Percentiles rank a stretch among this genome's conserved stretches.
phyloP scores from a whole-genome alignment of 129 eudicot genomes.

The Ambrosia trifida region DNA sequence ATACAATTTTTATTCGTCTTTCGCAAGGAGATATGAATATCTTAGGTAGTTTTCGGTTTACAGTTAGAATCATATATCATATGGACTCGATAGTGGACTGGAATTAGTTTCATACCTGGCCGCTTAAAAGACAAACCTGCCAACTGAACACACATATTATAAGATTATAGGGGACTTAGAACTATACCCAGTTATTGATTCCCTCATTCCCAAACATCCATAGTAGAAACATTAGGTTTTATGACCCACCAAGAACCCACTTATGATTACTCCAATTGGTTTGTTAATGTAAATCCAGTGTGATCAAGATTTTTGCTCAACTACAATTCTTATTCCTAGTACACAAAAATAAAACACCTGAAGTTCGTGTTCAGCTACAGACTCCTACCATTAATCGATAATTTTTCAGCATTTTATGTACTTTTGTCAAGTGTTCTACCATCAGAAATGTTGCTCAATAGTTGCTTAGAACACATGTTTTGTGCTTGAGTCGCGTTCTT shows the following conservation, averaged over 20 bases:
- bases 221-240: too few relatives aligned
- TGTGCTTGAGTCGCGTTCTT: slow-evolving; percentile 80
- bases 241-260: too few relatives aligned
- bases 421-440: slow-evolving; percentile 24
- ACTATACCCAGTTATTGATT: too few relatives aligned
- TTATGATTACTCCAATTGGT: too few relatives aligned
- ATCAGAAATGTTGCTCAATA: slow-evolving; percentile 65
- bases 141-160: too few relatives aligned
- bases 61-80: too few relatives aligned
- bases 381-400: background rate
- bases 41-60: background rate
- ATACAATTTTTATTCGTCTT: background rate
- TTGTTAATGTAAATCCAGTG: too few relatives aligned
- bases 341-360: slow-evolving; percentile 11
- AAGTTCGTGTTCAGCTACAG: background rate
- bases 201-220: too few relatives aligned
- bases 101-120: too few relatives aligned
- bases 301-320: background rate
- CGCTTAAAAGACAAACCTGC: too few relatives aligned
- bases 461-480: slow-evolving; percentile 70
- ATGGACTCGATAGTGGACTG: too few relatives aligned
- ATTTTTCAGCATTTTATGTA: background rate
- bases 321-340: slow-evolving; percentile 5
- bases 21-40: background rate
- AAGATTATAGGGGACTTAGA: too few relatives aligned